Evolutionary conservation across 164 flowering plant genomes (phyloP), one percentile per base, ranked within the genome.

Genomic region (Tinospora cordifolia): DNA sequence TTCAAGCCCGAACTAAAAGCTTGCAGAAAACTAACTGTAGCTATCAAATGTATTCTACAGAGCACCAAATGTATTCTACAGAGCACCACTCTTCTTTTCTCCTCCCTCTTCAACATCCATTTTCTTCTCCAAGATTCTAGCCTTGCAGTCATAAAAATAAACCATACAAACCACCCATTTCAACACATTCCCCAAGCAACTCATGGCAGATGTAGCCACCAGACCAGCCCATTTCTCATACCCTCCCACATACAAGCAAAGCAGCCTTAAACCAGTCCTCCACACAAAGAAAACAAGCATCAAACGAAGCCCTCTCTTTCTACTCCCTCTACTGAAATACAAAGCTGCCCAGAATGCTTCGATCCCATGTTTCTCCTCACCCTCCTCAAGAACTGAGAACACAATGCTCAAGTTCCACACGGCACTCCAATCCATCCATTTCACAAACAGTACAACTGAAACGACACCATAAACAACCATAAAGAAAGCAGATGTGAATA

Each of bases 161-260:
- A 79, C 69, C 67, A 71, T 54, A 46, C 74, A 75, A 54, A 71
- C 76, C 25, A 79, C 68, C 81, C 81, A 79, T 57, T 75, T 79
- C 72, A 75, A 47, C 60, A 67, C 71, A 70, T 75, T 79, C 6
- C 67, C 72, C 26, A 73, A 2, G 25, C 75, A 79, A 44, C 74
- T 62, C 65, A 75, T 60, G 40, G 25, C 46, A 26, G 54, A 41
- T 22, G 75, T 72, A 40, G 69, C 36, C 14, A 34, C 34, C 27
- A 73, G 41, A 13, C 57, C 70, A 44, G 17, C 14, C 63, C 66
- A 66, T 34, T 22, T 40, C 21, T 62, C 40, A n/a, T 65, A 65
- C 19, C 64, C 49, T 2, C 63, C 44, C 25, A 67, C 69, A 14
- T 54, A 44, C 11, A 69, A 2, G 47, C 72, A 49, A 4, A 66